Evolutionary conservation across 495 filamentous ascomycete species (phyloP).

Genomic region (Durotheca rogersii): DNA sequence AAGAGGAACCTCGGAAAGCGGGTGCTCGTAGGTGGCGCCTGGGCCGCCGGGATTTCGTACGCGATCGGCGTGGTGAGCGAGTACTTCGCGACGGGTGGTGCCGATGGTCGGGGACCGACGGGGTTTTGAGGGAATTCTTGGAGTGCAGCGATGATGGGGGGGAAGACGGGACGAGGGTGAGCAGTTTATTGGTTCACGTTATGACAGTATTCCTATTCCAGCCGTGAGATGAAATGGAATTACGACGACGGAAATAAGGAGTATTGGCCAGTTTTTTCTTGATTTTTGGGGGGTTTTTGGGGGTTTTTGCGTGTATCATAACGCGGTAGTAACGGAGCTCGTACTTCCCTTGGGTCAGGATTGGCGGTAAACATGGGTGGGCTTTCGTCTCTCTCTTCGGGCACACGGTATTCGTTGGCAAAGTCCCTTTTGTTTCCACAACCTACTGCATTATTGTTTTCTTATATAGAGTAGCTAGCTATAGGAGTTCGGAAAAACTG

Average conservation of each 20-base stretch:
- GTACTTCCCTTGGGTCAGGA: conserved; percentile 5
- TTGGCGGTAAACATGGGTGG: too few species aligned
- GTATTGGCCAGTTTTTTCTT: too few species aligned
- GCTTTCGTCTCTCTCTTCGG: too few species aligned
- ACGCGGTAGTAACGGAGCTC: conserved; percentile 7
- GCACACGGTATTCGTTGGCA: too few species aligned
- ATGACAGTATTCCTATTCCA: neutral
- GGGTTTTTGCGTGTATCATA: conserved; percentile 15
- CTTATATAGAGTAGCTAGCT: too few species aligned
- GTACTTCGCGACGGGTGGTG: conserved; percentile 61
- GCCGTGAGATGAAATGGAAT: too few species aligned
- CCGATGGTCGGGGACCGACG: conserved; percentile 54
- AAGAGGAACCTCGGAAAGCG: conserved; percentile 47
- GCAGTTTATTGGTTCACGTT: too few species aligned
- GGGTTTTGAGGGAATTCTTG: conserved; percentile 45
- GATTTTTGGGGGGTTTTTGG: conserved; percentile 2
- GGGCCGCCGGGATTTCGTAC: conserved; percentile 65
- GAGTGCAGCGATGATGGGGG: too few species aligned
- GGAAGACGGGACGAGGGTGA: too few species aligned
- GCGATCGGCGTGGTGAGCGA: conserved; percentile 68
- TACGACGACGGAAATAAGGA: conserved; percentile 8
- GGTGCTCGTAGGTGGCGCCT: conserved; percentile 57
- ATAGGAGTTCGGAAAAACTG: too few species aligned
- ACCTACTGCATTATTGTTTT: too few species aligned
- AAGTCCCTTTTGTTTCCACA: too few species aligned